Conservation (phyloP, 495 filamentous ascomycete genomes). For the Penicillium flavigenum region DNA sequence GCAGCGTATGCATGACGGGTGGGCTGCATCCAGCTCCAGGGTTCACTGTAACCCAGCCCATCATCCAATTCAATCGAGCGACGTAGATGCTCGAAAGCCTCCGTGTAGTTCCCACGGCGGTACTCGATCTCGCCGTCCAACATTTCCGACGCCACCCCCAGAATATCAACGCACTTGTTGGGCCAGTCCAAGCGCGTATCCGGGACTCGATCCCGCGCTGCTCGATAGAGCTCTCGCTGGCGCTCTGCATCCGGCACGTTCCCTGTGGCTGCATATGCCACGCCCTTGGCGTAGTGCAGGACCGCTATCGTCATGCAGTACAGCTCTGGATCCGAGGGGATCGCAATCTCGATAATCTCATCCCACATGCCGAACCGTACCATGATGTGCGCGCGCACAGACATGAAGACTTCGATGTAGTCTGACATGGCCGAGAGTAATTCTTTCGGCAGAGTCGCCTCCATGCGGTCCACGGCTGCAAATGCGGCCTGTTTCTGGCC, state of each 20-base stretch:
- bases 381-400: constrained; percentile 59
- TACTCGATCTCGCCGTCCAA: constrained; percentile 67
- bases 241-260: constrained; percentile 44
- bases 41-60: constrained; percentile 60
- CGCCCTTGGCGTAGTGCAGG: constrained; percentile 58
- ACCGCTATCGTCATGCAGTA: constrained; percentile 61
- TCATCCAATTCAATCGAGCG: constrained; percentile 55
- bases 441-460: constrained; percentile 52
- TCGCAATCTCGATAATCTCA: constrained; percentile 48
- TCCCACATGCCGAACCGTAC: constrained; percentile 65
- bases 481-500: constrained; percentile 54
- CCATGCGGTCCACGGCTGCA: constrained; percentile 50
- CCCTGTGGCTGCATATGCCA: constrained; percentile 58
- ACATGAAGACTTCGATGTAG: constrained; percentile 61
- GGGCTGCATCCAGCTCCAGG: constrained; percentile 71
- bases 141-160: constrained; percentile 59
- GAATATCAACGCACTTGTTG: constrained; percentile 57
- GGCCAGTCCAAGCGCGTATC: constrained; percentile 53
- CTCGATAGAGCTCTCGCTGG: constrained; percentile 43
- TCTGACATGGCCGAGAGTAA: constrained; percentile 63
- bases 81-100: constrained; percentile 54
- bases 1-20: constrained; percentile 65
- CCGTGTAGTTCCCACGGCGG: constrained; percentile 51
- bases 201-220: constrained; percentile 48
- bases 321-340: constrained; percentile 51